phyloP scores from a whole-genome alignment of 2,329 filamentous ascomycete species.

The Mycosphaerella sp. region DNA sequence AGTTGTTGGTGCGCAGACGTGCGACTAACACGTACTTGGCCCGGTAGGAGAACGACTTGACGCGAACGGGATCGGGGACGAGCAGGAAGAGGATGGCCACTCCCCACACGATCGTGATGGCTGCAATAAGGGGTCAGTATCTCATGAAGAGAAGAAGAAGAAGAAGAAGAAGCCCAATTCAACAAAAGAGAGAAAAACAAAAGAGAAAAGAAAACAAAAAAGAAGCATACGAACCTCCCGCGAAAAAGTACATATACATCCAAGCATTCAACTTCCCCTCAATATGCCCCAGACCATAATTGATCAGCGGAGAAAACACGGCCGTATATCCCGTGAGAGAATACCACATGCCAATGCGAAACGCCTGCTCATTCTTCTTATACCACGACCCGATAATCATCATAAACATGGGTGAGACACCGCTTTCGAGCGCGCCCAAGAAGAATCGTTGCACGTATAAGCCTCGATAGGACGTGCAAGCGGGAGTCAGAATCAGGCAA shows the following conservation, averaged over 20 bases:
- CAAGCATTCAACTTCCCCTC: slow-evolving; percentile 25
- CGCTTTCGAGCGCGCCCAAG: slow-evolving; percentile 51
- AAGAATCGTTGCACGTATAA: slow-evolving; percentile 49
- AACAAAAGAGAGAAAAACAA: background rate
- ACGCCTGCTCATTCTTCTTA: slow-evolving; percentile 29
- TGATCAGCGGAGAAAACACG: slow-evolving; percentile 44
- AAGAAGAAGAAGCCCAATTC: too few relatives aligned
- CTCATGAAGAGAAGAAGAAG: too few relatives aligned
- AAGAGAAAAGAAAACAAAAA: background rate
- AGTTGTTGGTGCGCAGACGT: slow-evolving; percentile 29
- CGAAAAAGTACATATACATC: slow-evolving; percentile 35
- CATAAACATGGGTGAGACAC: slow-evolving; percentile 30
- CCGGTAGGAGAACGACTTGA: slow-evolving; percentile 38
- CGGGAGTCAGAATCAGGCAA: slow-evolving; percentile 35
- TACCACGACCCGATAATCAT: slow-evolving; percentile 21
- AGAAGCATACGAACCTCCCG: slow-evolving; percentile 25
- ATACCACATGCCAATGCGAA: slow-evolving; percentile 24
- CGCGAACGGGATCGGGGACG: slow-evolving; percentile 39
- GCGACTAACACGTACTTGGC: slow-evolving; percentile 30
- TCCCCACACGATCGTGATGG: slow-evolving; percentile 40
- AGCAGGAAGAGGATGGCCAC: slow-evolving; percentile 38
- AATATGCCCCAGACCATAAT: slow-evolving; percentile 46
- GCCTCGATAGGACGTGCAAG: slow-evolving; percentile 36
- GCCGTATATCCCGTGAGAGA: slow-evolving; percentile 43
- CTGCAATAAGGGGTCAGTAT: too few relatives aligned